Evolutionary conservation across 2,329 filamentous ascomycete genomes (phyloP), one percentile per base, ranked within the genome.

Genomic region (Pseudogymnoascus sp.): DNA sequence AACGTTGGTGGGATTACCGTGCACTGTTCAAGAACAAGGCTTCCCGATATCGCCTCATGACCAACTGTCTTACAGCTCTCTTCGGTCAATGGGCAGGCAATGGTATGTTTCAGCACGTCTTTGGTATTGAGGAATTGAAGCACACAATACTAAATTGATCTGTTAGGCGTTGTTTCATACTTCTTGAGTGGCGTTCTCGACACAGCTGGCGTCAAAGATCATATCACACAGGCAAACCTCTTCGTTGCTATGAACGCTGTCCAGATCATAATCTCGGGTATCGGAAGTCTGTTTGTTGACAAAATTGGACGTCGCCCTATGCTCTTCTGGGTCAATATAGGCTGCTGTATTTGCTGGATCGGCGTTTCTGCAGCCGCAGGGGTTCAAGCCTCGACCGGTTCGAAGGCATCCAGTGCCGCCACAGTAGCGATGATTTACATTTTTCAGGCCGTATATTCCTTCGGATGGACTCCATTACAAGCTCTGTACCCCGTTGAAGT

Each of bases 271-370:
- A 80, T 78, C 67, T 78, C 81, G 15, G 73, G 82, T n/a, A 65
- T 80, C 0, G 84, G 84, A 50, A 81, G 82, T 4, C 73, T 77
- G 12, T 74, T 85, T 57, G 81, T 82, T 1, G 83, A 85, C 39
- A 75, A 76, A 1, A 62, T 85, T 6, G 82, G 83, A n/a, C 81
- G 84, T 37, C 80, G 84, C 2, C 80, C 80, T n/a, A 73, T 82
- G 35, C 73, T 83, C 41, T 69, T 83, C 58, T 78, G 78, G 62
- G 79, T 77, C 18, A 77, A 80, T 64, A 72, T 76, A 1, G 75
- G 75, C 28, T 77, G 79, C 60, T 78, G 77, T 60, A 64, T 79
- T 8, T 72, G 80, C 64, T 82, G 81, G 75, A 71, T 81, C n/a
- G 77, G 75, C 61, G 77, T 83, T 70, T 80, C 78, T 8, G 73